These are phyloP conservation scores for Mycena galopus DNA, from an alignment of 768 basidiomycete genomes.

Conservation along the genomic window DNA sequence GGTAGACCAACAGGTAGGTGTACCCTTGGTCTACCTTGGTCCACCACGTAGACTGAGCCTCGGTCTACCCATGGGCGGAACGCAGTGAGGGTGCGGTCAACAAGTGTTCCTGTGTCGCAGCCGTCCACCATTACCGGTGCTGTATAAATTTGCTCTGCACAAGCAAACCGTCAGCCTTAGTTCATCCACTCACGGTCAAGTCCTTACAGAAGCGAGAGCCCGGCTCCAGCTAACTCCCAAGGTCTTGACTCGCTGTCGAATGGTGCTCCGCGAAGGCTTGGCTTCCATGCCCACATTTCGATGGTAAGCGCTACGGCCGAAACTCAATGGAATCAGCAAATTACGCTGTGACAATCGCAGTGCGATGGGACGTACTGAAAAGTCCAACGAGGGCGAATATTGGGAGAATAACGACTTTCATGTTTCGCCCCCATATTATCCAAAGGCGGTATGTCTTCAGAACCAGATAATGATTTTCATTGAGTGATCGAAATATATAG, in stretches of 20 bases:
- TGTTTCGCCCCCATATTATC: slow-evolving; percentile 35
- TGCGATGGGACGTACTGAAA: not conserved
- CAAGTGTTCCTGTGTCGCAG: no score
- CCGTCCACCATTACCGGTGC: slow-evolving; percentile 24
- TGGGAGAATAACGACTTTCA: slow-evolving; percentile 19
- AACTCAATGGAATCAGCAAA: not conserved
- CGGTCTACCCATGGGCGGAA: no score
- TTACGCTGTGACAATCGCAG: not conserved
- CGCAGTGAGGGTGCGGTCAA: no score
- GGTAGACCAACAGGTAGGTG: no score
- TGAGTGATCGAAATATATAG: not conserved
- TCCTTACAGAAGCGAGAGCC: not conserved
- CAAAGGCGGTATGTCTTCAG: slow-evolving; percentile 60
- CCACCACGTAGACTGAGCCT: no score
- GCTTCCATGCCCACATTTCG: slow-evolving; percentile 1
- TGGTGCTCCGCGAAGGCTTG: no score
- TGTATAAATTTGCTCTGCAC: slow-evolving; percentile 1
- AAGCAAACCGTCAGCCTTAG: not conserved
- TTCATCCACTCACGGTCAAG: not conserved
- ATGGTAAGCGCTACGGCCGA: not conserved
- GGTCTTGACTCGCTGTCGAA: no score
- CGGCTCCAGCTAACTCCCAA: not conserved
- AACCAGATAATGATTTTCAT: slow-evolving; percentile 40
- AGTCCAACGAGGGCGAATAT: not conserved
- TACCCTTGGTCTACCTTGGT: no score